These are phyloP conservation scores for Wickerhamomyces hampshirensis DNA, from an alignment of 805 yeast genomes.

Conservation along the genomic window DNA sequence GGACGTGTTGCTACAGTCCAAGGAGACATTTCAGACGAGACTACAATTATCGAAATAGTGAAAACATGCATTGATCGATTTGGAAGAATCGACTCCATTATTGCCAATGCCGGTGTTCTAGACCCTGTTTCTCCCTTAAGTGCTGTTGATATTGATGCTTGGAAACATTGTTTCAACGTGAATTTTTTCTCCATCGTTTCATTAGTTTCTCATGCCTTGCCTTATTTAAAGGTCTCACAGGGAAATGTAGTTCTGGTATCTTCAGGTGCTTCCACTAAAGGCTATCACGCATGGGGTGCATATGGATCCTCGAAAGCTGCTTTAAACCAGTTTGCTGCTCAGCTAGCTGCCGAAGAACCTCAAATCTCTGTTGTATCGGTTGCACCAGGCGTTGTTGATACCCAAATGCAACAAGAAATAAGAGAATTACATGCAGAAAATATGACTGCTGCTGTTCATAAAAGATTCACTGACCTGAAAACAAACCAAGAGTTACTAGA, in stretches of 20 bases:
- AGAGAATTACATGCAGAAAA: conserved; percentile 49
- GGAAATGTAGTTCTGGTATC: conserved; percentile 79
- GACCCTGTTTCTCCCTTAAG: conserved; percentile 65
- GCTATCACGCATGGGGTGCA: conserved; percentile 79
- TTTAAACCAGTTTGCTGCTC: conserved; percentile 65
- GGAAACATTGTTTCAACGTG: conserved; percentile 67
- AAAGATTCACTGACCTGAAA: conserved; percentile 63
- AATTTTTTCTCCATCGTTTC: conserved; percentile 74
- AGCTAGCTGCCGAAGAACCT: conserved; percentile 65
- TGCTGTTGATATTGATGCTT: conserved; percentile 46
- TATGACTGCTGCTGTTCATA: conserved; percentile 58
- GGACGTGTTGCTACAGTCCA: conserved; percentile 45
- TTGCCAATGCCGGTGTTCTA: conserved; percentile 80
- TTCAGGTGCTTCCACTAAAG: conserved; percentile 76
- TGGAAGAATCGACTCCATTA: conserved; percentile 57
- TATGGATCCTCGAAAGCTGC: conserved; percentile 94
- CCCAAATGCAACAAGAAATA: conserved; percentile 80
- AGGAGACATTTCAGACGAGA: conserved; percentile 56
- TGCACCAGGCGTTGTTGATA: conserved; percentile 95
- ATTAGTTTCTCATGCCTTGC: conserved; percentile 50
- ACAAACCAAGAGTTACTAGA: conserved; percentile 50
- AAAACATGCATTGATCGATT: conserved; percentile 40
- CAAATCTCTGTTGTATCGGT: conserved; percentile 59
- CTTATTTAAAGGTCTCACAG: conserved; percentile 46
- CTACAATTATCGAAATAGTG: conserved; percentile 35